Evolutionary conservation across 257 asterid genomes (phyloP).

Genomic region (Solanum pimpinellifolium): DNA sequence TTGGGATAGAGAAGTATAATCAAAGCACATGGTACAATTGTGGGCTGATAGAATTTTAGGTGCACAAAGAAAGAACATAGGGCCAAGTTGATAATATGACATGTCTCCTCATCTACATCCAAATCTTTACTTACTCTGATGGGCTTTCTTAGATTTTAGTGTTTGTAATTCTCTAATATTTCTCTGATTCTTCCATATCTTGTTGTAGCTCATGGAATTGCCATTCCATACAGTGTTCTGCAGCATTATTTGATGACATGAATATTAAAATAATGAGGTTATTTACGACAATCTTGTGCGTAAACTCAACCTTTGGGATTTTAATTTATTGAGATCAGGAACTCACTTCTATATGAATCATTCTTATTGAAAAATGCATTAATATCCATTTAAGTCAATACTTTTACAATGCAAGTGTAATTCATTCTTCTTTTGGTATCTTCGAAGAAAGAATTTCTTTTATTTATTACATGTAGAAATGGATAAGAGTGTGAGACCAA

Average conservation of each 20-base stretch:
- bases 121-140: constrained; percentile 12
- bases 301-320: constrained; percentile 34
- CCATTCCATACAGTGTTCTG: not conserved
- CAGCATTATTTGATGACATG: not conserved
- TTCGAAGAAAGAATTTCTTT: not conserved
- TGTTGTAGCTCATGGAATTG: not conserved
- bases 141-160: constrained; percentile 27
- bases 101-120: constrained; percentile 14
- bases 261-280: not conserved
- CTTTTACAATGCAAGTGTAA: not conserved
- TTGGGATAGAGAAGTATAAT: not conserved
- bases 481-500: not conserved
- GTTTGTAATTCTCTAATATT: constrained; percentile 18
- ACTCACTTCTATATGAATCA: not conserved
- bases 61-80: not conserved
- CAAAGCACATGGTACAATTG: not conserved
- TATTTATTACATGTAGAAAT: not conserved
- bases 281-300: constrained; percentile 12
- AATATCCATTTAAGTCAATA: not conserved
- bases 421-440: not conserved
- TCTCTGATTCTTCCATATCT: constrained; percentile 17
- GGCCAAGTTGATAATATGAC: constrained; percentile 1
- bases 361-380: not conserved
- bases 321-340: not conserved
- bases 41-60: not conserved